phyloP scores from a whole-genome alignment of 257 asterid genomes.

The Coffea canephora region DNA sequence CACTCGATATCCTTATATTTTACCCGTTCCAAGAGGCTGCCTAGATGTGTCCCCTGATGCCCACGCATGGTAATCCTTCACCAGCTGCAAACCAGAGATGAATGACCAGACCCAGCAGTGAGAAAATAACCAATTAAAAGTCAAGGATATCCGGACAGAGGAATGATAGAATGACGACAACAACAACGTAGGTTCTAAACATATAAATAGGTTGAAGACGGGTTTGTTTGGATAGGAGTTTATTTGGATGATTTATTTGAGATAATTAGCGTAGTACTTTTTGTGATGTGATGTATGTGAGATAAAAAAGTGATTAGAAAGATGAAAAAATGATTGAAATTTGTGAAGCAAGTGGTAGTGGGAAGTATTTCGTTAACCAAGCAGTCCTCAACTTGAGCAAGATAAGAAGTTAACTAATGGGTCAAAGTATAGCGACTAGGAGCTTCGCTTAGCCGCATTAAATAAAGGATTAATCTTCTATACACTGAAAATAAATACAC shows the following conservation, averaged over 20 bases:
- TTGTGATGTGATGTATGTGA: too few relatives aligned
- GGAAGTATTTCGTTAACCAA: not conserved
- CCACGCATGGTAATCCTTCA: constrained; percentile 91
- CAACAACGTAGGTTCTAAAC: not conserved
- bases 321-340: too few relatives aligned
- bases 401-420: not conserved
- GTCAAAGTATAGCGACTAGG: not conserved
- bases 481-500: too few relatives aligned
- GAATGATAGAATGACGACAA: not conserved
- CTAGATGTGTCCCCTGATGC: constrained; percentile 92
- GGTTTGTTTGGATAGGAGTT: too few relatives aligned
- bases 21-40: constrained; percentile 92
- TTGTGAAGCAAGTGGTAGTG: not conserved
- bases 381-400: not conserved
- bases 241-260: too few relatives aligned
- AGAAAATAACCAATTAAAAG: not conserved
- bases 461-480: too few relatives aligned
- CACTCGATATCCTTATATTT: constrained; percentile 40
- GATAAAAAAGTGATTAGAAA: too few relatives aligned
- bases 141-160: not conserved
- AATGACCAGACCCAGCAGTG: not conserved
- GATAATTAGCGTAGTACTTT: too few relatives aligned
- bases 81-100: constrained; percentile 47
- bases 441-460: not conserved
- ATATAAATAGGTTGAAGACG: too few relatives aligned